Evolutionary conservation across 108 stramenopile species (phyloP), one percentile per base, ranked within the genome.

Genomic region (Skeletonema tropicum): DNA sequence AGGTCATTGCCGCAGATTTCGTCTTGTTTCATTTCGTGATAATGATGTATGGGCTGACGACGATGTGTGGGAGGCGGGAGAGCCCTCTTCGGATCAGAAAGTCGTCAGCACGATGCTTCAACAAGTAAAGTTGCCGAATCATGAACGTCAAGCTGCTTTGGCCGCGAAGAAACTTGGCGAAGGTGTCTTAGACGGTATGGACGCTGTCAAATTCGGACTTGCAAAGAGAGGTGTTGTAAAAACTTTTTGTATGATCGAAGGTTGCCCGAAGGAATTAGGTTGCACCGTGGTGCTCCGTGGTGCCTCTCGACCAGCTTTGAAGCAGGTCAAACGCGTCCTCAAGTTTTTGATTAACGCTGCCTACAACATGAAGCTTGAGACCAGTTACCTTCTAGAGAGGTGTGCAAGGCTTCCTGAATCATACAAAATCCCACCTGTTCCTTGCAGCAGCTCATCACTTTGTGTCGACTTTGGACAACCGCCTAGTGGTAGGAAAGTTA

Each of bases 281-380:
- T 97, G 96, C 63, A 97, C 98, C 3, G 82, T 97, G 32, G 88
- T 97, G 13, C 64, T 98, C 31, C 82, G 98, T 6, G 98, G 98
- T n/a, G 93, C 90, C 55, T 87, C 75, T 45, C 75, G 84, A 14
- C 75, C 71, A 36, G 88, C 92, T 9, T 76, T 98, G 66, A 96
- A 94, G 70, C 89, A 94, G 60, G 91, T 97, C 48, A 98, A 98
- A 72, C 41, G 76, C 39, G 94, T 97, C 13, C 76, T 96, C 52
- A 85, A 86, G 19, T 95, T 98, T 58, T 68, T 94, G 67, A 84
- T 98, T 30, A 86, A 85, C 62, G 86, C 87, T 15, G 95, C 97
- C 3, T 98, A 98, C 89, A 96, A 97, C 68, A 85, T 98, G 74
- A 90, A 92, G 61, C 88, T 98, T 15, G 98, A 98, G 82, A 92